Percentiles rank a stretch among this genome's conserved stretches.
These are phyloP conservation scores for Candida maltosa DNA, from an alignment of 805 yeast genomes.

Conservation along the genomic window DNA sequence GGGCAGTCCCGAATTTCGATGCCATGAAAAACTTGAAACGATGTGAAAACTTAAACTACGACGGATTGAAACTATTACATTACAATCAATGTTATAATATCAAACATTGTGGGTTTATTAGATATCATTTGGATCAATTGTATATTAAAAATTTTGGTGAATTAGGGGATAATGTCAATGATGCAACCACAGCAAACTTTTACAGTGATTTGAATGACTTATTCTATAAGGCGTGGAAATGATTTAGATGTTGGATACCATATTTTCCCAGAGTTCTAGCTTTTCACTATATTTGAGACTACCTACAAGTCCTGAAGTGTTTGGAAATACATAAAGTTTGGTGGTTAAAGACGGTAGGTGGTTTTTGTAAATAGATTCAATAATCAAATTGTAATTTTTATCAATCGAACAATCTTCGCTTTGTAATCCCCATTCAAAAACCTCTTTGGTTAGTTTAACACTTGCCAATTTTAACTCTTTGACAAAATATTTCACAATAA, in stretches of 20 bases:
- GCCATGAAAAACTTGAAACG: conserved; percentile 18
- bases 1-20: too few relatives aligned
- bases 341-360: conserved; percentile 13
- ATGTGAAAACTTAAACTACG: conserved; percentile 33
- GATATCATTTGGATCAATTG: conserved; percentile 32
- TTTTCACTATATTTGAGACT: conserved; percentile 43
- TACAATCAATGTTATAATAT: conserved; percentile 34
- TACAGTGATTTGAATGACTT: conserved; percentile 26
- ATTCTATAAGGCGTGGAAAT: conserved; percentile 33
- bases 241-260: conserved; percentile 25
- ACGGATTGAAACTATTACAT: conserved; percentile 30
- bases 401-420: too few relatives aligned
- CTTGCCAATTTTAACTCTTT: conserved; percentile 21
- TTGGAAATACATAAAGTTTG: conserved; percentile 60
- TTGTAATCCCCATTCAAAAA: conserved; percentile 62
- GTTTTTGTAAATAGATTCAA: conserved; percentile 14
- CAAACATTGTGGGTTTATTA: conserved; percentile 34
- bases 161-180: conserved; percentile 27
- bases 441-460: conserved; percentile 18
- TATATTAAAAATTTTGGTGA: conserved; percentile 37
- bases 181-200: conserved; percentile 23
- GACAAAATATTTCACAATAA: conserved; percentile 38
- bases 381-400: conserved; percentile 9
- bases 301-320: conserved; percentile 70
- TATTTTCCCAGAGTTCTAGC: conserved; percentile 44